These are phyloP conservation scores for Aspergillus nidulans DNA, from an alignment of 495 filamentous ascomycete species.

Conservation along the genomic window DNA sequence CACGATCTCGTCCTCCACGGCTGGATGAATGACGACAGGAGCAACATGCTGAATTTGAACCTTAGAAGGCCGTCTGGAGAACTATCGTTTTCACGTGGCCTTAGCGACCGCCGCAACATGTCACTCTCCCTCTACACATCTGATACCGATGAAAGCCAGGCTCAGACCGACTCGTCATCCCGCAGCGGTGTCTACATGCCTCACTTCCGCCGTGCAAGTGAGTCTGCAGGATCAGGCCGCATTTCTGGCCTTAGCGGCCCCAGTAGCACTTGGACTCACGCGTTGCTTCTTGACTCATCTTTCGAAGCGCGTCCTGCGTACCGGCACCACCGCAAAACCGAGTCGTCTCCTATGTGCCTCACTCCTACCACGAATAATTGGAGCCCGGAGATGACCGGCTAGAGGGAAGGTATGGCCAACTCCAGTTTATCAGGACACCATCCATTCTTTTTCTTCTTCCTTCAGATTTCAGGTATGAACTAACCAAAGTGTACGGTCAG, in stretches of 20 bases:
- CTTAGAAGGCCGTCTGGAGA: background rate
- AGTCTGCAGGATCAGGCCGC: background rate
- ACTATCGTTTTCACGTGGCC: background rate
- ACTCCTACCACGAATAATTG: conserved; percentile 6
- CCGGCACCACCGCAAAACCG: conserved; percentile 18
- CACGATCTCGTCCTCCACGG: conserved; percentile 20
- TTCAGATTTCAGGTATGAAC: background rate
- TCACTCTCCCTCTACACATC: background rate
- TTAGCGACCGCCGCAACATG: background rate
- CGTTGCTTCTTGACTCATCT: conserved; percentile 9
- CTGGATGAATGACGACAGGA: conserved; percentile 11
- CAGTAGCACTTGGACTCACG: conserved; percentile 12
- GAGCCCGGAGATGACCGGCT: background rate
- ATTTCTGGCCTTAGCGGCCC: background rate
- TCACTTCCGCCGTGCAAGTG: conserved; percentile 15
- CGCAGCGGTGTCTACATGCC: conserved; percentile 2
- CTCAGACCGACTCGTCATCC: conserved; percentile 5
- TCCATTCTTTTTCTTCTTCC: background rate
- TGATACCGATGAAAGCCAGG: background rate
- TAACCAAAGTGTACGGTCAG: background rate
- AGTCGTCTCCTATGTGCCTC: conserved; percentile 21
- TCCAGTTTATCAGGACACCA: background rate
- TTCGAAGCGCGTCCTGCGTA: background rate
- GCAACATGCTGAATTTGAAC: background rate
- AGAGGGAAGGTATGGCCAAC: background rate